Base-by-base conservation (phyloP, 371 early-diverging fungal species). In the Mortierella sp. region DNA sequence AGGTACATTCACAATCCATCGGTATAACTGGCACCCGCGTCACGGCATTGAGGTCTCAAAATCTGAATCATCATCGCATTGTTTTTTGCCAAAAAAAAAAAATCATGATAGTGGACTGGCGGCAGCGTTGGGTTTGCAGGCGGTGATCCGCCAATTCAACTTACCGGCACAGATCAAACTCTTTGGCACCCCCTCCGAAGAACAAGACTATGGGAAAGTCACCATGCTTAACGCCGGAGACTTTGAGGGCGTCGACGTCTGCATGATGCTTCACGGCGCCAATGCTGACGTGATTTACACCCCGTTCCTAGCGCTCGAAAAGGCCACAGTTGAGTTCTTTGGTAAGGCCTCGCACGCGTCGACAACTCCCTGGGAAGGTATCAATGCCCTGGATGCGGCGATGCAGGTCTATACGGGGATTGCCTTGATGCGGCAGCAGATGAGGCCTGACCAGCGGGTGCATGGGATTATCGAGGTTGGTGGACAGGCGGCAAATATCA, bases 131-230 rank as follows among this genome's bases (percentile, higher is more conserved):
- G 94, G 92, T 12, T 78, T 92, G 7, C 90, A 91, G 73, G 78
- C 88, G 11, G 91, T 91, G 24, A 76, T 95, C 78, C 89, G 92
- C 65, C 71, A 83, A 48, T 88, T 89, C 46, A 51, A 89, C 29
- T 77, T 96, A 46, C 75, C 88, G 11, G 95, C 94, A n/a, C 87
- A 88, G 21, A 92, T 96, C 56, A 91, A 88, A 48, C 88, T 96
- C 56, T 95, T 93, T 91, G 97, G 96, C 44, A 95, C 96, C 2
- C 96, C 97, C 10, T 96, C 95, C 7, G 96, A 97, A 83, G 93
- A 83, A 41, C 68, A 68, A 68, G 68, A 68, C 68, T 68, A 68
- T 44, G 96, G 96, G 48, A 97, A 97, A 78, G 91, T 94, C 63
- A 81, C 78, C 5, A 91, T 97, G 90, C 87, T 95, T 32, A 78